Evolutionary conservation across 1,284 basidiomycete genomes (phyloP), one percentile per base, ranked within the genome.

Genomic region (Quambalaria eucalypti): DNA sequence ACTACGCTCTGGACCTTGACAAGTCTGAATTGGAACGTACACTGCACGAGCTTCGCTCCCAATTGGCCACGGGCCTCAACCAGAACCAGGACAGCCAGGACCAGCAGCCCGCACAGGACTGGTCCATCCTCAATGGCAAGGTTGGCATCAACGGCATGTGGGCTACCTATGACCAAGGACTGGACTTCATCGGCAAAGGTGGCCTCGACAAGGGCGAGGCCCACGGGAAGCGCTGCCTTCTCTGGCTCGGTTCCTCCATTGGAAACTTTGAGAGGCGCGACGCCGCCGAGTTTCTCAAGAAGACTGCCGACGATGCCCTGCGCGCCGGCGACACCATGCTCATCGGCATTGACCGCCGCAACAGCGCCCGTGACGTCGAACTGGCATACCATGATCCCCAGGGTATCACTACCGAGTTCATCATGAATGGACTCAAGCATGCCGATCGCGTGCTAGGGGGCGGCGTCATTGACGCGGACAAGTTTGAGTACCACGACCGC

Each of bases 1-100:
- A 95, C 77, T 91, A 88, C 78, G 90, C 92, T 12, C 85, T 98
- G 52, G 93, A 97, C 72, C 84, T 97, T 28, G 90, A 93, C 76
- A 81, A 86, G 64, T 82, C 82, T 52, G 90, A 96, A 73, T 84
- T 97, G 30, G 82, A 86, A 60, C 84, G 90, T 25, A 88, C 89
- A 3, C 81, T 97, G 47, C 78, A 78, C 33, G 81, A 85, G 68
- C 84, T 97, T 61, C 58, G 29, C 29, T n/a, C 50, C 16, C 62
- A 63, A 31, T 60, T 66, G 52, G 60, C 54, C 9, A 51, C 52
- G 8, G 16, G 31, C 31, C 8, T 16, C 9, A 33, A 16, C 16
- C 9, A 16, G 16, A 16, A 16, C 16, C 31, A 33, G 16, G n/a
- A n/a, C n/a, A 16, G 31, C 8, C 8, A 33, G 31, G 31, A 30